These are phyloP conservation scores for Quercus agrifolia DNA, from an alignment of 306 rosid genomes.

Conservation along the genomic window DNA sequence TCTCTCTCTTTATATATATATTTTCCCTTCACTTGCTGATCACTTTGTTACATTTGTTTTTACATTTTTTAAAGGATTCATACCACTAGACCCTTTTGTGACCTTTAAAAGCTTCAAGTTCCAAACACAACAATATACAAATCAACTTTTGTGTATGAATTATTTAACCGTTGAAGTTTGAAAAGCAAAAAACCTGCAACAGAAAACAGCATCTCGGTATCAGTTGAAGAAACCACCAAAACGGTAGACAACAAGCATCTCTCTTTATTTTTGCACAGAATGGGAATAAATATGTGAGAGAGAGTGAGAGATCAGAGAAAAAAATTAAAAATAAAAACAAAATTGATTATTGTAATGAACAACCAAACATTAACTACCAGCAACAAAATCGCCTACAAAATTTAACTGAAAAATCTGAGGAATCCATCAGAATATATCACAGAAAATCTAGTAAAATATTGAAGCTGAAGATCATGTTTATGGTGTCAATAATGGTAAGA, in stretches of 20 bases:
- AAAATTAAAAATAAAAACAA: background rate
- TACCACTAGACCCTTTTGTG: constrained; percentile 38
- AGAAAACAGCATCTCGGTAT: constrained; percentile 95
- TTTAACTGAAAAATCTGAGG: constrained; percentile 62
- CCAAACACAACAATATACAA: constrained; percentile 55
- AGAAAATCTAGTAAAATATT: constrained; percentile 57
- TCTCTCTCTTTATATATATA: constrained; percentile 32
- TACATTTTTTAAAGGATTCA: constrained; percentile 42
- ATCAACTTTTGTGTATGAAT: background rate
- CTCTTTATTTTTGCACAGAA: constrained; percentile 37
- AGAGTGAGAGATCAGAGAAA: constrained; percentile 33
- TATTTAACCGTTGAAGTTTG: constrained; percentile 52
- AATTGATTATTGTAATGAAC: constrained; percentile 33
- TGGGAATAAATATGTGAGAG: constrained; percentile 53
- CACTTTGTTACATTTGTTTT: constrained; percentile 47
- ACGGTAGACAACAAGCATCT: constrained; percentile 96
- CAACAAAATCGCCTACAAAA: constrained; percentile 59
- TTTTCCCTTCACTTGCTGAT: constrained; percentile 44
- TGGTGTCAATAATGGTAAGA: constrained; percentile 27
- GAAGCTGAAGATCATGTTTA: constrained; percentile 50
- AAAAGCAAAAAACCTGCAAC: constrained; percentile 63
- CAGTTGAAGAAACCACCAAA: constrained; percentile 87
- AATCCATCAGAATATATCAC: constrained; percentile 69
- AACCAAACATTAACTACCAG: constrained; percentile 64
- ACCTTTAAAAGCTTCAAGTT: constrained; percentile 59